phyloP scores from a whole-genome alignment of 306 rosid species.

The Aeschynomene evenia region DNA sequence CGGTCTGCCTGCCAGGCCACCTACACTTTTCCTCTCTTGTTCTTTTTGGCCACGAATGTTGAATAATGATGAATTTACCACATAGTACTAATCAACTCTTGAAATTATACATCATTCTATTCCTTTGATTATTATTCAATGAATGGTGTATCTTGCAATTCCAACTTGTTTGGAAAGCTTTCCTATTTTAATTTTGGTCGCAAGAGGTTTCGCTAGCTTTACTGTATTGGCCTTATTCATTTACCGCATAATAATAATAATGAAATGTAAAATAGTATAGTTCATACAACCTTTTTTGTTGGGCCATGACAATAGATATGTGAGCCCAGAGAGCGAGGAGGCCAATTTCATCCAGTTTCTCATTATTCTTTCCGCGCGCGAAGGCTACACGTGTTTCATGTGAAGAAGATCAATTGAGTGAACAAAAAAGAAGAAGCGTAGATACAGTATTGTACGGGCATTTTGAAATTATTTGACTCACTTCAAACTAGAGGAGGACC shows the following conservation, averaged over 20 bases:
- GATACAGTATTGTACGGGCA: no score
- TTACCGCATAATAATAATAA: neutral
- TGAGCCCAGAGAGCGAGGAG: neutral
- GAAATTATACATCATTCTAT: no score
- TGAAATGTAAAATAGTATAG: neutral
- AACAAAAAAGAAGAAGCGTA: no score
- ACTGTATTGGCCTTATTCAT: neutral
- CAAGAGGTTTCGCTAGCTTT: no score
- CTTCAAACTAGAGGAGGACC: neutral
- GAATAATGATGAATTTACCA: neutral
- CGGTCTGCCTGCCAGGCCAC: no score
- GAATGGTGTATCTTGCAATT: no score
- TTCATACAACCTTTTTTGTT: neutral
- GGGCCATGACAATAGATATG: neutral
- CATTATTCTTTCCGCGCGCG: neutral
- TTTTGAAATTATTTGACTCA: neutral
- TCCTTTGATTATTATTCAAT: no score
- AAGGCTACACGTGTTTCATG: neutral
- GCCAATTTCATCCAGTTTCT: neutral
- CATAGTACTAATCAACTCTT: no score
- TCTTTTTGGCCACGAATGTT: neutral
- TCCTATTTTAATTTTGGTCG: no score
- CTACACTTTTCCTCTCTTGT: neutral
- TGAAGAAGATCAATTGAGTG: neutral
- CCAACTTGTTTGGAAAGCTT: no score